A percentile compares a stretch with the other conserved stretches of the same genome.
phyloP scores from a whole-genome alignment of 106 monocot species.

The Dioscorea zingiberensis region DNA sequence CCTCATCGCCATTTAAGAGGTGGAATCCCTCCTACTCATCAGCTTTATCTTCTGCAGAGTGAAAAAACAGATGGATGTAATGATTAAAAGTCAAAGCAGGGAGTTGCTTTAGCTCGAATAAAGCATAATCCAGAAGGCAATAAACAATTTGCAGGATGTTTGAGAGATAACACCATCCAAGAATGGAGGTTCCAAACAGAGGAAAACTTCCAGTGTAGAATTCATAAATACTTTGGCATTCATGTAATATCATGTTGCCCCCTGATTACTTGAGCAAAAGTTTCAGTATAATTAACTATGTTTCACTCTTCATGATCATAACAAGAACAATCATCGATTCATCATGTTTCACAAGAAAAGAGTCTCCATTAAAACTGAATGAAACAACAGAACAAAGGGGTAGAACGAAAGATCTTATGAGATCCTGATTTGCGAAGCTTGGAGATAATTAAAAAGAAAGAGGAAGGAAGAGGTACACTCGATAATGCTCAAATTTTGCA shows the following conservation, averaged over 20 bases:
- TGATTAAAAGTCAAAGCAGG: background rate
- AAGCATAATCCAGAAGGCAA: background rate
- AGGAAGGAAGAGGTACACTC: background rate
- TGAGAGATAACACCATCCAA: background rate
- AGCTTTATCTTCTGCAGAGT: slow-evolving; percentile 57
- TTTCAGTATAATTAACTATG: no score
- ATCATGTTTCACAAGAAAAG: no score
- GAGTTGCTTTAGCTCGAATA: background rate
- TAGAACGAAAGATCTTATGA: no score
- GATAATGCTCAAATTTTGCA: background rate
- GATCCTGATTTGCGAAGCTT: background rate
- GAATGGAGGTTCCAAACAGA: no score
- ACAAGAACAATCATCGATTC: no score
- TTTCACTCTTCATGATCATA: no score
- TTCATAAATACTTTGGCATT: background rate
- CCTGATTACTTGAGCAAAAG: no score
- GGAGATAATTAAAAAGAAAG: background rate
- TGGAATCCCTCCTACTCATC: slow-evolving; percentile 70
- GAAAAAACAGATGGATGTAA: background rate
- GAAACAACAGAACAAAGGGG: no score
- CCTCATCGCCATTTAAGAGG: slow-evolving; percentile 59
- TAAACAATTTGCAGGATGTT: background rate
- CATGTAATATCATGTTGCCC: no score
- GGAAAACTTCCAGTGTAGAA: no score
- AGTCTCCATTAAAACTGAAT: no score